Percentiles rank a stretch among this genome's conserved stretches.
Evolutionary conservation across 139 green algal species (phyloP).

Genomic region (Picocystis salinarum): DNA sequence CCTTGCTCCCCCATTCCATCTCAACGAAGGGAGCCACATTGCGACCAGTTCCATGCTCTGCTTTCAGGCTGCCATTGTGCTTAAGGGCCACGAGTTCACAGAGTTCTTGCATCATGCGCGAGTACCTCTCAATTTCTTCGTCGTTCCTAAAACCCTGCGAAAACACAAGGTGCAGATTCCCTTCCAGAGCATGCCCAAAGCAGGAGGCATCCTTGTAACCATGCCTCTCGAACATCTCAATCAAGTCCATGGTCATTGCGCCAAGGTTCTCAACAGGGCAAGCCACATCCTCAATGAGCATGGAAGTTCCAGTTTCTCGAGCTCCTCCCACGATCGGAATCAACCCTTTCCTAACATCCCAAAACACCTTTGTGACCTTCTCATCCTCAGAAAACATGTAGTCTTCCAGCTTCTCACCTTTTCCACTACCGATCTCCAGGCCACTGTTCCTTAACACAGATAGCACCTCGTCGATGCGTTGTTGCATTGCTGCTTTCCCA

Average conservation of each 20-base stretch:
- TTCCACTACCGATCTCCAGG: too few species aligned
- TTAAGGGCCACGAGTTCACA: constrained; percentile 89
- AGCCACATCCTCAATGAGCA: constrained; percentile 95
- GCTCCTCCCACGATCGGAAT: constrained; percentile 88
- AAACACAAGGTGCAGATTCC: constrained; percentile 95
- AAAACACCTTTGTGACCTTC: constrained; percentile 68
- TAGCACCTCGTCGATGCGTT: constrained; percentile 12
- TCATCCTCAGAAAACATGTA: constrained; percentile 72
- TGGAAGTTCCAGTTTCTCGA: constrained; percentile 68
- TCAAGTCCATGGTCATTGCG: constrained; percentile 90
- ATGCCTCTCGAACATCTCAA: constrained; percentile 68
- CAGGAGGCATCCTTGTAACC: constrained; percentile 82
- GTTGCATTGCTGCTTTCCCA: constrained; percentile 33
- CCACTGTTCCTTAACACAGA: too few species aligned
- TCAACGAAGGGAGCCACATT: constrained; percentile 93
- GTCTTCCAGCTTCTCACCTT: constrained; percentile 16
- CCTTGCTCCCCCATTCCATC: constrained; percentile 88
- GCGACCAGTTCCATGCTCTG: constrained; percentile 77
- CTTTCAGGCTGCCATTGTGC: constrained; percentile 81
- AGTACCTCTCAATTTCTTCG: constrained; percentile 82
- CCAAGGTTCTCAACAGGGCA: constrained; percentile 87
- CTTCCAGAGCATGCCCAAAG: constrained; percentile 92
- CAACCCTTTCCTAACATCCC: constrained; percentile 88
- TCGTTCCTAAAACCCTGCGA: constrained; percentile 75
- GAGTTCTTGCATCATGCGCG: constrained; percentile 92